phyloP scores from a whole-genome alignment of 129 eudicot genomes.

The Solidago caesia region DNA sequence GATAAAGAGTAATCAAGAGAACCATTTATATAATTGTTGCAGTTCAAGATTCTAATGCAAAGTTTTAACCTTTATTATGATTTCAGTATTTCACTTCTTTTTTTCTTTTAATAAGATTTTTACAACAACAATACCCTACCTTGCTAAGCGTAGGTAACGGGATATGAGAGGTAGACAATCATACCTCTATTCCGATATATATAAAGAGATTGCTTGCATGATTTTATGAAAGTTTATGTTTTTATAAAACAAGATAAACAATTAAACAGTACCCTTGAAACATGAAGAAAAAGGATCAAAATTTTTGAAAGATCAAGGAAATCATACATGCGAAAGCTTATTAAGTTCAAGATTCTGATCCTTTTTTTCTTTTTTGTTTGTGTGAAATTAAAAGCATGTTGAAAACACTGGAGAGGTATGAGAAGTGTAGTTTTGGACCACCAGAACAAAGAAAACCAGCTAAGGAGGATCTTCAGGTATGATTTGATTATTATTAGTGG shows the following conservation, averaged over 20 bases:
- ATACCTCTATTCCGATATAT: no score
- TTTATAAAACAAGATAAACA: not conserved
- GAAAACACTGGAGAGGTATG: constrained; percentile 61
- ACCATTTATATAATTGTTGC: not conserved
- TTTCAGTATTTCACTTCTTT: not conserved
- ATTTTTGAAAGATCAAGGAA: not conserved
- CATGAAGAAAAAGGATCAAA: not conserved
- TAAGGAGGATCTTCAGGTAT: constrained; percentile 52
- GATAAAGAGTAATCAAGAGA: not conserved
- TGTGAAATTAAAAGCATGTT: constrained; percentile 37
- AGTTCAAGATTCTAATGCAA: not conserved
- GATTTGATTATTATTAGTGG: not conserved
- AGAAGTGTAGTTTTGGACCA: constrained; percentile 59
- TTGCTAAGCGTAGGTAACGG: no score
- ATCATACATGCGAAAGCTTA: no score
- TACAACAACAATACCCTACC: no score
- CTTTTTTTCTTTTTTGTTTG: not conserved
- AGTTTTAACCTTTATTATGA: not conserved
- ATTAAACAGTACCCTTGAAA: not conserved
- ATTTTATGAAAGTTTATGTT: not conserved
- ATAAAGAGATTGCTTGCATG: no score
- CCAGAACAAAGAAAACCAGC: constrained; percentile 47
- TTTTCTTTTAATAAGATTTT: no score
- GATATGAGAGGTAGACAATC: no score
- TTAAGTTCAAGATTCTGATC: constrained; percentile 1